These are phyloP conservation scores for Dictyostelium discoideum DNA, from an alignment of 78 protist genomes.

Conservation along the genomic window dicty_2.7 NC_007090.3:3055501-3056000, in stretches of 20 bases:
- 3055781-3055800: constrained; percentile 43
- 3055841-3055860: constrained; percentile 42
- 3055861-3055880: constrained; percentile 67
- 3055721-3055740: constrained; percentile 50
- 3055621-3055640: constrained; percentile 56
- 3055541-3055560: constrained; percentile 27
- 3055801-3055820: constrained; percentile 81
- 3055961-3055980: constrained; percentile 79
- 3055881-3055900: constrained; percentile 72
- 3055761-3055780: constrained; percentile 77
- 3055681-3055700: constrained; percentile 45
- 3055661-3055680: constrained; percentile 43
- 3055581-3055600: constrained; percentile 16
- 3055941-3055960: constrained; percentile 37
- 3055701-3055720: constrained; percentile 3
- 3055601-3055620: constrained; percentile 36
- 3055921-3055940: constrained; percentile 10
- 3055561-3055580: constrained; percentile 27
- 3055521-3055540: neutral
- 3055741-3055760: constrained; percentile 53
- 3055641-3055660: constrained; percentile 67
- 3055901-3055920: constrained; percentile 36
- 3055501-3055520: constrained; percentile 24
- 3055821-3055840: constrained; percentile 80
- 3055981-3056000: constrained; percentile 50